A percentile compares a stretch with the other conserved stretches of the same genome.
These are phyloP conservation scores for Phytophthora colocasiae DNA, from an alignment of 352 stramenopile genomes.

Conservation along the genomic window DNA sequence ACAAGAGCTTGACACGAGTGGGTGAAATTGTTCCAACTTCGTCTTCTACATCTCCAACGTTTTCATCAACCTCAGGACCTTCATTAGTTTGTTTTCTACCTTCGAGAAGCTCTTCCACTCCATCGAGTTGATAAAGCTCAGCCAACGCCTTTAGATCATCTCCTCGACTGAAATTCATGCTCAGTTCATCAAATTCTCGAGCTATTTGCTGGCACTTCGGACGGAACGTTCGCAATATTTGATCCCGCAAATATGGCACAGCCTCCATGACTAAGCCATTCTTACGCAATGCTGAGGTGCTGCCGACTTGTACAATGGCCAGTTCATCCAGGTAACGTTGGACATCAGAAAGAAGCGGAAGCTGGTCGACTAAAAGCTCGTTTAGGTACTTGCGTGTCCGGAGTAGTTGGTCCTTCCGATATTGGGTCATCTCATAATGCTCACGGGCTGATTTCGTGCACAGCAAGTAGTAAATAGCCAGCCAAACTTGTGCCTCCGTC, in stretches of 20 bases:
- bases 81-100: conserved; percentile 13
- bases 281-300: conserved; percentile 35
- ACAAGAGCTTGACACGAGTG: conserved; percentile 47
- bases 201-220: conserved; percentile 50
- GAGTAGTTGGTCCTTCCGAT: conserved; percentile 93
- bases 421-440: conserved; percentile 95
- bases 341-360: conserved; percentile 94
- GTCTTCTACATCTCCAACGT: conserved; percentile 14
- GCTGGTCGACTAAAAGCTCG: conserved; percentile 94
- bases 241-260: conserved; percentile 72
- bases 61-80: conserved; percentile 6
- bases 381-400: conserved; percentile 96
- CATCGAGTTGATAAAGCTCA: conserved; percentile 83
- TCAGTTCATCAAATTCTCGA: conserved; percentile 53
- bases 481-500: conserved; percentile 94
- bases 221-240: conserved; percentile 55
- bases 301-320: conserved; percentile 87
- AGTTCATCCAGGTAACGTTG: conserved; percentile 97
- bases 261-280: conserved; percentile 82
- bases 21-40: conserved; percentile 28
- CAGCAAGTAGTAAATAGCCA: conserved; percentile 95
- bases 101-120: conserved; percentile 80
- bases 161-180: conserved; percentile 47
- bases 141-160: conserved; percentile 75
- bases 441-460: conserved; percentile 92